phyloP scores from a whole-genome alignment of 225 moss, liverwort and hornwort genomes.

The Physcomitrellopsis africana region DNA sequence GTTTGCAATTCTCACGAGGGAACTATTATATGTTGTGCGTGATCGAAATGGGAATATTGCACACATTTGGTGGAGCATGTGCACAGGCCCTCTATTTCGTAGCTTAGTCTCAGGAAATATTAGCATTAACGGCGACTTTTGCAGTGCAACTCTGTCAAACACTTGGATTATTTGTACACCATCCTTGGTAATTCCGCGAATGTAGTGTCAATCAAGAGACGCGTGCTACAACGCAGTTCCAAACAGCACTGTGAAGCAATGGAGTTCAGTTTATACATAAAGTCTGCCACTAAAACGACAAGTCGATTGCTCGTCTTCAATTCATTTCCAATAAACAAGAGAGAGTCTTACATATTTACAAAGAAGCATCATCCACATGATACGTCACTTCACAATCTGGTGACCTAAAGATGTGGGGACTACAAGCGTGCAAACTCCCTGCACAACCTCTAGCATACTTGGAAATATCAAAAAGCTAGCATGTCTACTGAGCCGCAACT shows the following conservation, averaged over 20 bases:
- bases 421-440: neutral
- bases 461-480: neutral
- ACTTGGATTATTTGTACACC: neutral
- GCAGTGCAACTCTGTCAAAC: neutral
- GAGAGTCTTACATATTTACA: slow-evolving; percentile 22
- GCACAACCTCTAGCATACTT: slow-evolving; percentile 3
- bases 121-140: neutral
- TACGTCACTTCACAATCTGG: slow-evolving; percentile 1
- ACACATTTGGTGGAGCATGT: neutral
- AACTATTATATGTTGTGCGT: neutral
- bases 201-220: neutral
- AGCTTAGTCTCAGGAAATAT: too few relatives aligned
- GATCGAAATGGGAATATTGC: neutral
- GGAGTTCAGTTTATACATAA: neutral
- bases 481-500: neutral
- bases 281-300: neutral
- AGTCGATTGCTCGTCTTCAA: neutral
- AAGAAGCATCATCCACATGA: slow-evolving; percentile 20
- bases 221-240: neutral
- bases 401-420: slow-evolving; percentile 1
- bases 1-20: neutral
- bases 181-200: neutral
- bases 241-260: neutral
- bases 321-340: neutral
- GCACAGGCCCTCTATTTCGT: too few relatives aligned